Evolutionary conservation across 116 monocot species (phyloP).

Genomic region (Zostera marina): DNA sequence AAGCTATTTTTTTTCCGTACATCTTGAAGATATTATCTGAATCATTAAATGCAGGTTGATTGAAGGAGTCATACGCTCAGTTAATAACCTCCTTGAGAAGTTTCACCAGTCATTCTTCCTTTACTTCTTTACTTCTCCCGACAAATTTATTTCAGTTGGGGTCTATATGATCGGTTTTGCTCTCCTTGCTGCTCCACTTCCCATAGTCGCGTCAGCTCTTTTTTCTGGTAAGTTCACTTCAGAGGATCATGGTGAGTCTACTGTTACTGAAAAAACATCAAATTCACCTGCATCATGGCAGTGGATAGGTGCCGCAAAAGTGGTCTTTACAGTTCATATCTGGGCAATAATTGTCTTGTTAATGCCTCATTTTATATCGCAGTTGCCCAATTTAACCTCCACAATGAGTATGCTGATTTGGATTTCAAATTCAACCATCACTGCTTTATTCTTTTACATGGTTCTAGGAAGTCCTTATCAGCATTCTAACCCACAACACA

Average conservation of each 20-base stretch:
- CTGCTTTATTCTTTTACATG: constrained; percentile 17
- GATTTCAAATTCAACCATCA: constrained; percentile 24
- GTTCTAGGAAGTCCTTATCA: constrained; percentile 18
- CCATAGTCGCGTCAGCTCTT: constrained; percentile 62
- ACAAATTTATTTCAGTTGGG: constrained; percentile 79
- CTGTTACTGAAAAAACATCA: constrained; percentile 3
- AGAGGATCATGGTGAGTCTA: not conserved
- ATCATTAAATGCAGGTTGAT: constrained; percentile 43
- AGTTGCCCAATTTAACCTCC: constrained; percentile 21
- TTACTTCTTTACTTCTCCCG: constrained; percentile 67
- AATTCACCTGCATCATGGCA: constrained; percentile 23
- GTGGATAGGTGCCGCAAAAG: constrained; percentile 64
- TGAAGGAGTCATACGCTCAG: constrained; percentile 69
- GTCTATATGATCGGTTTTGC: constrained; percentile 91
- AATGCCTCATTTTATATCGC: constrained; percentile 41
- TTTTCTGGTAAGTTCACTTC: constrained; percentile 15
- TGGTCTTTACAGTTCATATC: constrained; percentile 38
- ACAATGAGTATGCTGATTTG: constrained; percentile 20
- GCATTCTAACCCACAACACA: constrained; percentile 4
- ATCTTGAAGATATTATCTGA: not conserved
- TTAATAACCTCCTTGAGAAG: constrained; percentile 90
- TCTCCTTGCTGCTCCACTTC: constrained; percentile 59
- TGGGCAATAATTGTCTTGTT: constrained; percentile 50
- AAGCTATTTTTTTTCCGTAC: not conserved
- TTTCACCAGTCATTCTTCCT: constrained; percentile 98